Evolutionary conservation across 352 stramenopile species (phyloP).

Genomic region (Pythium rhizo-oryzae): DNA sequence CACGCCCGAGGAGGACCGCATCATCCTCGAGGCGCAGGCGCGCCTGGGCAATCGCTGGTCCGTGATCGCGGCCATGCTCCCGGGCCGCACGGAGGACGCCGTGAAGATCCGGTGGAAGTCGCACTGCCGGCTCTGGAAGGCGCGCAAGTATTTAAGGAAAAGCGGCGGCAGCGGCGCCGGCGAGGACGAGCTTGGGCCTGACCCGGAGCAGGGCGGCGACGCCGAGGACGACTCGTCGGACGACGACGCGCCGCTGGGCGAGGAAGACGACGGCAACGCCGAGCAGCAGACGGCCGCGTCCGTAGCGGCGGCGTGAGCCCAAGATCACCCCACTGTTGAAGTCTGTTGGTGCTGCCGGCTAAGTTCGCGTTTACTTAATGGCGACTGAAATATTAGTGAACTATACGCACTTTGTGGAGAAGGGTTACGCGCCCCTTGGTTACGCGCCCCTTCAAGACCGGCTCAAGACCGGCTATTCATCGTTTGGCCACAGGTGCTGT

Average conservation of each 20-base stretch:
- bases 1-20: constrained; percentile 86
- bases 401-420: constrained; percentile 1
- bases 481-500: neutral
- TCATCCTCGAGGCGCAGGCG: constrained; percentile 87
- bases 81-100: constrained; percentile 87
- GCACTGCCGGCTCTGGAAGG: constrained; percentile 81
- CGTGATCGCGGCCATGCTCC: constrained; percentile 87
- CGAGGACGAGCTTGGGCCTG: constrained; percentile 10
- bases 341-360: constrained; percentile 1
- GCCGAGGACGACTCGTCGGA: constrained; percentile 13
- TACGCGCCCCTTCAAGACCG: constrained; percentile 8
- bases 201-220: constrained; percentile 10
- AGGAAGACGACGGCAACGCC: constrained; percentile 8
- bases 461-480: too few species aligned
- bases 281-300: constrained; percentile 1
- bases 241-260: constrained; percentile 11
- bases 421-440: neutral
- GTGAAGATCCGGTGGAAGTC: constrained; percentile 95
- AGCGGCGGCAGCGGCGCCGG: constrained; percentile 16
- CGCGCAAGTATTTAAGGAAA: constrained; percentile 83
- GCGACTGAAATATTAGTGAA: constrained; percentile 23
- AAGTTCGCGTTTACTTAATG: constrained; percentile 30
- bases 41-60: constrained; percentile 90
- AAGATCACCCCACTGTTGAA: constrained; percentile 8
- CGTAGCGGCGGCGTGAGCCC: neutral